Percentiles rank a stretch among this genome's conserved stretches.
These are phyloP conservation scores for Pleodorina starrii DNA, from an alignment of 139 green algal genomes.

Conservation along the genomic window DNA sequence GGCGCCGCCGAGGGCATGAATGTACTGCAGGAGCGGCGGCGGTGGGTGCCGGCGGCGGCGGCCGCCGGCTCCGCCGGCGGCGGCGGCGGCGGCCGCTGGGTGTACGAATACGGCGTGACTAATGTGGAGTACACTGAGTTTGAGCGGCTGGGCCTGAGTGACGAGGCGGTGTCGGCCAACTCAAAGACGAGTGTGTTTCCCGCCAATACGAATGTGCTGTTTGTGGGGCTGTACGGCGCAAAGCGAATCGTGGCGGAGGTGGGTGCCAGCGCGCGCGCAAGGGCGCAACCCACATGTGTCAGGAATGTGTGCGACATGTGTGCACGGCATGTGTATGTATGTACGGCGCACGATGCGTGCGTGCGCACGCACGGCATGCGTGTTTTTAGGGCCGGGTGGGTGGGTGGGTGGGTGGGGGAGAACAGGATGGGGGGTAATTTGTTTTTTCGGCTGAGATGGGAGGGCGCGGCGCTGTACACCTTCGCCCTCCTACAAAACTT, in stretches of 20 bases:
- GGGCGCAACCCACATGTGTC: too few species aligned
- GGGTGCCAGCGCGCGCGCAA: too few species aligned
- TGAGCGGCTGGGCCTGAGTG: constrained; percentile 87
- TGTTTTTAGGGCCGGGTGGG: too few species aligned
- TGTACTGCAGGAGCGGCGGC: constrained; percentile 83
- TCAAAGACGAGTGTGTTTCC: constrained; percentile 80
- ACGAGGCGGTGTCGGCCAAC: constrained; percentile 67
- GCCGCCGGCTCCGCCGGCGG: background rate
- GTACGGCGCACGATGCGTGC: too few species aligned
- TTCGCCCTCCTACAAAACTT: too few species aligned
- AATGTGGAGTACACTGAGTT: constrained; percentile 99
- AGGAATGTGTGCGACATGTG: too few species aligned
- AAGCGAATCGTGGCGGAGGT: constrained; percentile 64
- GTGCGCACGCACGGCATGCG: too few species aligned
- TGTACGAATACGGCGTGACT: constrained; percentile 88
- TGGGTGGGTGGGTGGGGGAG: too few species aligned
- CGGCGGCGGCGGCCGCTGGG: constrained; percentile 38
- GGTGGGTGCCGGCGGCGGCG: background rate
- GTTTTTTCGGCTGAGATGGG: too few species aligned
- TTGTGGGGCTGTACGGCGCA: constrained; percentile 76
- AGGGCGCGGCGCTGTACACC: too few species aligned
- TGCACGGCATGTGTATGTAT: too few species aligned
- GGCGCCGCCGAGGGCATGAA: constrained; percentile 97
- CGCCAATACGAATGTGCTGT: constrained; percentile 99
- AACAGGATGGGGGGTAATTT: too few species aligned